Percentiles rank a stretch among this genome's conserved stretches.
Evolutionary conservation across 2,329 filamentous ascomycete species (phyloP).

Genomic region (Helicocarpus griseus): DNA sequence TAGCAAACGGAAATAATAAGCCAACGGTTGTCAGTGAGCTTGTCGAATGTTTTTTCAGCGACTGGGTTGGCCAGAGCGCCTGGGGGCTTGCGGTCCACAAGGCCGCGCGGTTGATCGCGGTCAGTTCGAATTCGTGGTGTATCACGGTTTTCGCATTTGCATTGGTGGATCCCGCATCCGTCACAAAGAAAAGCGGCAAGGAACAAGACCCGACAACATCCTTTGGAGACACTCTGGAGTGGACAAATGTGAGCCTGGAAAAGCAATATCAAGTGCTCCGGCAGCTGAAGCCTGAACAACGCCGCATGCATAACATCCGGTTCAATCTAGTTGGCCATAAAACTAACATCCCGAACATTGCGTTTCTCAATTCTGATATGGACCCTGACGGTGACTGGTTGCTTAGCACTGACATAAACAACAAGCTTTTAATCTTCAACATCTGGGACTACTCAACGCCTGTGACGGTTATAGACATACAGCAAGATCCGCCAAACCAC

Average conservation of each 20-base stretch:
- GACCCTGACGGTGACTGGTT: slow-evolving; percentile 49
- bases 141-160: slow-evolving; percentile 54
- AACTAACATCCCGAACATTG: slow-evolving; percentile 48
- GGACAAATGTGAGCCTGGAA: slow-evolving; percentile 21
- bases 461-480: slow-evolving; percentile 11
- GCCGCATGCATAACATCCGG: slow-evolving; percentile 34
- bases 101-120: slow-evolving; percentile 72
- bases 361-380: slow-evolving; percentile 49
- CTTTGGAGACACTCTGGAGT: slow-evolving; percentile 18
- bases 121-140: slow-evolving; percentile 62
- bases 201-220: not conserved
- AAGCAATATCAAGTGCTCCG: not conserved
- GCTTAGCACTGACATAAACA: slow-evolving; percentile 47
- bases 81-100: slow-evolving; percentile 84
- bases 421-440: slow-evolving; percentile 41
- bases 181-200: slow-evolving; percentile 13
- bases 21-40: slow-evolving; percentile 16
- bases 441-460: slow-evolving; percentile 30
- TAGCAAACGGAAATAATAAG: not conserved
- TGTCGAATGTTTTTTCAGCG: slow-evolving; percentile 54
- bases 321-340: slow-evolving; percentile 34
- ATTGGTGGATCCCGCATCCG: slow-evolving; percentile 31
- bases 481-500: not conserved
- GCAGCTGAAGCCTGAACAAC: slow-evolving; percentile 8
- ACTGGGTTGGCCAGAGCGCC: slow-evolving; percentile 67